Evolutionary conservation across 2,329 filamentous ascomycete genomes (phyloP).

Genomic region (Pseudogymnoascus verrucosus): DNA sequence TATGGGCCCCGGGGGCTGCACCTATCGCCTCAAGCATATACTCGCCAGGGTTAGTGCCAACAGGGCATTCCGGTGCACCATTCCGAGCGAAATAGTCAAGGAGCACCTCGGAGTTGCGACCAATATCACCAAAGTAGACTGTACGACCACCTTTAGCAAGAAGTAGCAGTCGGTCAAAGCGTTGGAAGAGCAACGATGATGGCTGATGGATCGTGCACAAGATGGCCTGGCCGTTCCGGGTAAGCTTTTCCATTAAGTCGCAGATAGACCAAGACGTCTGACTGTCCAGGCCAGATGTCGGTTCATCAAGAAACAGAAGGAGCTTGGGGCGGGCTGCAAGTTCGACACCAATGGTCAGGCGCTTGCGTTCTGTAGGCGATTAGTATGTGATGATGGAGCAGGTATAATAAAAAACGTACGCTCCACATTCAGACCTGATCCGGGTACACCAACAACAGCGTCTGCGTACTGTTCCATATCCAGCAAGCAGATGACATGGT

Average conservation of each 20-base stretch:
- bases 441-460: conserved; percentile 55
- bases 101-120: conserved; percentile 47
- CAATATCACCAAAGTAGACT: conserved; percentile 63
- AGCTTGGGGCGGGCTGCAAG: conserved; percentile 49
- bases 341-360: conserved; percentile 53
- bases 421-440: conserved; percentile 53
- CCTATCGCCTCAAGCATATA: conserved; percentile 28
- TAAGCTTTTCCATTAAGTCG: conserved; percentile 53
- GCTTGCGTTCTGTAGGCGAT: conserved; percentile 40
- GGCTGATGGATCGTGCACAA: conserved; percentile 50
- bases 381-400: neutral
- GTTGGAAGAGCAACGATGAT: conserved; percentile 43
- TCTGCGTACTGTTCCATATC: conserved; percentile 61
- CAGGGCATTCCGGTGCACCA: conserved; percentile 41
- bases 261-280: conserved; percentile 58
- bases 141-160: conserved; percentile 57
- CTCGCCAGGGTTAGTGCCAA: conserved; percentile 45
- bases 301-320: conserved; percentile 55
- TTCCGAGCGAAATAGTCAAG: conserved; percentile 57
- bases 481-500: conserved; percentile 60
- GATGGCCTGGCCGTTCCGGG: conserved; percentile 44
- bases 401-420: conserved; percentile 21
- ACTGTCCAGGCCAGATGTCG: conserved; percentile 53
- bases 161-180: conserved; percentile 55
- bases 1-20: conserved; percentile 38